Conservation (phyloP, 1,284 basidiomycete genomes). For the Apiotrichum akiyoshidainum region DNA sequence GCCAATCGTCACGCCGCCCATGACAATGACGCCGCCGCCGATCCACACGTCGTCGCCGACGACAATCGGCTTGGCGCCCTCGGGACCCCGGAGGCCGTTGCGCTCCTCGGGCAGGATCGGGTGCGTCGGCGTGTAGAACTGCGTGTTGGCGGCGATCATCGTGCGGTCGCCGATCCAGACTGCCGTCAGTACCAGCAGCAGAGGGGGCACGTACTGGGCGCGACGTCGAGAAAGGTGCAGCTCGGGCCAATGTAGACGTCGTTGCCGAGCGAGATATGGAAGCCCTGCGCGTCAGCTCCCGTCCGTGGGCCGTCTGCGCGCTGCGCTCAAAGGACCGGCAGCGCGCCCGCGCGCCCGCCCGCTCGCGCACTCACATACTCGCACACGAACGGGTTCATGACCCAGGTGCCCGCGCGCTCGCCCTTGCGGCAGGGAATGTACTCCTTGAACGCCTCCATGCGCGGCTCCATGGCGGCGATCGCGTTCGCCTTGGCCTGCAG, state of each 20-base stretch:
- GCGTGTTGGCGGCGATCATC: slow-evolving; percentile 49
- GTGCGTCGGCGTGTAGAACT: slow-evolving; percentile 50
- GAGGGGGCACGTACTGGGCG: slow-evolving; percentile 34
- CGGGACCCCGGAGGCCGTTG: slow-evolving; percentile 40
- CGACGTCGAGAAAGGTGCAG: slow-evolving; percentile 45
- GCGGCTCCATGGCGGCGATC: slow-evolving; percentile 19
- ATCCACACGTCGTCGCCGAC: slow-evolving; percentile 53
- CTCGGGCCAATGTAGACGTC: slow-evolving; percentile 45
- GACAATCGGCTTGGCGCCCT: slow-evolving; percentile 47
- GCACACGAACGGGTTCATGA: slow-evolving; percentile 32
- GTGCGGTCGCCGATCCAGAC: slow-evolving; percentile 48
- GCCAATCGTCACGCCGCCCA: slow-evolving; percentile 54
- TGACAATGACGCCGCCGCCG: slow-evolving; percentile 52
- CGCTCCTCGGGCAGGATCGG: slow-evolving; percentile 50
- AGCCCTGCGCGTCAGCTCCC: slow-evolving; percentile 32
- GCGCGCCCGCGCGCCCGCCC: too few relatives aligned
- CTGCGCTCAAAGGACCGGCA: neutral
- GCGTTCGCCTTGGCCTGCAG: slow-evolving; percentile 30
- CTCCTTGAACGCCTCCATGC: slow-evolving; percentile 26
- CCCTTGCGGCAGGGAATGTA: slow-evolving; percentile 19
- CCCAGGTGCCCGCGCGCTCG: slow-evolving; percentile 11
- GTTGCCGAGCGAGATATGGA: slow-evolving; percentile 44
- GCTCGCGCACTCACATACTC: slow-evolving; percentile 40
- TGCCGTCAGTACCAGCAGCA: slow-evolving; percentile 14
- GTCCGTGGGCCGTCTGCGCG: neutral